Percentiles rank a stretch among this genome's conserved stretches.
Evolutionary conservation across 1,139 yeast species (phyloP).

Genomic region (Wickerhamomyces sp.): DNA sequence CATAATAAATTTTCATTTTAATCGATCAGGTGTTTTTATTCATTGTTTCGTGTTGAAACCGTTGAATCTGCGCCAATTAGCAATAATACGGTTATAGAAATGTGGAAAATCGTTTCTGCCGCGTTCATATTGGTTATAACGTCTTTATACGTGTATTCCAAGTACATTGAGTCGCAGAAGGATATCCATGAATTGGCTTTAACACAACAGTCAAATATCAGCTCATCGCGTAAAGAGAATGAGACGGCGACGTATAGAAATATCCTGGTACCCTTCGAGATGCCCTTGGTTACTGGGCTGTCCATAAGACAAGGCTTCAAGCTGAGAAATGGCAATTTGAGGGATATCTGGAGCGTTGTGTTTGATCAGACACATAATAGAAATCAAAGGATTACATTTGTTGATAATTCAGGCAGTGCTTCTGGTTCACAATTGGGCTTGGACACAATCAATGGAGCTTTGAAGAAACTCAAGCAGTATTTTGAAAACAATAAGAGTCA

Average conservation of each 20-base stretch:
- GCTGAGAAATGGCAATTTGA: constrained; percentile 61
- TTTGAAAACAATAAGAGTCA: constrained; percentile 12
- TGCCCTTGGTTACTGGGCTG: constrained; percentile 61
- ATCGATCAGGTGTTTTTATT: no score
- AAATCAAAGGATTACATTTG: constrained; percentile 8
- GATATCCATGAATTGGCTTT: constrained; percentile 59
- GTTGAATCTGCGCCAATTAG: background rate
- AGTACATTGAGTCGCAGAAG: constrained; percentile 31
- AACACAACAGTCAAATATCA: constrained; percentile 52
- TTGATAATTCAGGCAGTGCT: constrained; percentile 8
- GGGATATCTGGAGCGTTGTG: constrained; percentile 56
- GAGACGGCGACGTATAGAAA: constrained; percentile 68
- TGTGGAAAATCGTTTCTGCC: background rate
- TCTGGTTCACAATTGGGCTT: constrained; percentile 3
- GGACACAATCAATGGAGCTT: constrained; percentile 24
- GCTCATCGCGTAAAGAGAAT: constrained; percentile 48
- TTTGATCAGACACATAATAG: constrained; percentile 24
- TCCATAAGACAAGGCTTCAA: constrained; percentile 60
- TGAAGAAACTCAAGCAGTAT: constrained; percentile 12
- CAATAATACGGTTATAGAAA: background rate
- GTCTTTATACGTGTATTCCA: constrained; percentile 11
- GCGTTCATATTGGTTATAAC: background rate
- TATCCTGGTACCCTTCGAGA: constrained; percentile 56
- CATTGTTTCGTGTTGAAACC: background rate
- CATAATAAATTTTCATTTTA: no score